A percentile compares a stretch with the other conserved stretches of the same genome.
Conservation (phyloP, 257 asterid genomes). For the Solanum microdontum region DNA sequence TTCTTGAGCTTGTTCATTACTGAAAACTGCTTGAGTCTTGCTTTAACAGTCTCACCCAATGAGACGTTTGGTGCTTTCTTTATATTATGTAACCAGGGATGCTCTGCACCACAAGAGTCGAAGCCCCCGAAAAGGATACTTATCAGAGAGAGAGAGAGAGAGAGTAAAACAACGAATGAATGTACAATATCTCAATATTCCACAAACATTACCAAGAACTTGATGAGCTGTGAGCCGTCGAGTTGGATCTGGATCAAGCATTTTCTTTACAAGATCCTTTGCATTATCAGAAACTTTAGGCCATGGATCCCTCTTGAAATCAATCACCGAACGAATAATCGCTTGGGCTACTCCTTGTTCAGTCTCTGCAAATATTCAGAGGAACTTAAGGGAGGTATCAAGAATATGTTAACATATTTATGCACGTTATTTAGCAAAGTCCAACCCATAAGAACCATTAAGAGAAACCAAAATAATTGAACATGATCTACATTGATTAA, state of each 20-base stretch:
- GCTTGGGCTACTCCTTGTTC: conserved; percentile 92
- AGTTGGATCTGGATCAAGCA: conserved; percentile 60
- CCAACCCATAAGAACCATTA: not conserved
- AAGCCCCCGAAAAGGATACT: not conserved
- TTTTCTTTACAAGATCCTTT: conserved; percentile 74
- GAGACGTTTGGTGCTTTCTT: conserved; percentile 63
- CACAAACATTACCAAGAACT: conserved; percentile 43
- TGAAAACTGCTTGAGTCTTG: conserved; percentile 62
- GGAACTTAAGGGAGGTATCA: not conserved
- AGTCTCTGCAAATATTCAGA: conserved; percentile 36
- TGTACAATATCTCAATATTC: not conserved
- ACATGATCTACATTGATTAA: not conserved
- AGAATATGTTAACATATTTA: not conserved
- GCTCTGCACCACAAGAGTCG: conserved; percentile 25
- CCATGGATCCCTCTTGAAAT: conserved; percentile 76
- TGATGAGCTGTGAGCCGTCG: conserved; percentile 53
- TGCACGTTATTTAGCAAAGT: not conserved
- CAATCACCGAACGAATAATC: conserved; percentile 58
- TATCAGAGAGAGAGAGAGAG: not conserved
- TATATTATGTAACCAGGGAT: conserved; percentile 57
- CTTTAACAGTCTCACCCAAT: conserved; percentile 64
- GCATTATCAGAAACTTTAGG: conserved; percentile 68
- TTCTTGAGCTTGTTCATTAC: conserved; percentile 66
- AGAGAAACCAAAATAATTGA: not conserved
- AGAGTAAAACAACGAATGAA: not conserved